Evolutionary conservation across 306 rosid species (phyloP).

Genomic region (Cucumis cinereus): DNA sequence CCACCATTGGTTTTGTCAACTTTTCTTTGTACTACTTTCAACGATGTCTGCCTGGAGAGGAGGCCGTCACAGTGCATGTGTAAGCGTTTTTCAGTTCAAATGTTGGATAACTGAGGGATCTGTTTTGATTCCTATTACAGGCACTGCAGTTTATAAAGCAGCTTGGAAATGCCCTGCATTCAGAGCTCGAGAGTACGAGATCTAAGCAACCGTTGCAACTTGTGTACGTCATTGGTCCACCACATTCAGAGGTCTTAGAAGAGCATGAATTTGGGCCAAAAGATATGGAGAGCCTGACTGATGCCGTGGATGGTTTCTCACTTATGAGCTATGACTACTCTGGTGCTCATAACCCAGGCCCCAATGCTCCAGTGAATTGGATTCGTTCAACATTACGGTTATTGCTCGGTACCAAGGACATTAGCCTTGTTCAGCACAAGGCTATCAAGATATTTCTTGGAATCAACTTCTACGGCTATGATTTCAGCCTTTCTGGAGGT

Average conservation of each 20-base stretch:
- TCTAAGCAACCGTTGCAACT: constrained; percentile 40
- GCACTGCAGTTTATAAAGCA: constrained; percentile 75
- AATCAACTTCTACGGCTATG: constrained; percentile 90
- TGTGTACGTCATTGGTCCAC: constrained; percentile 86
- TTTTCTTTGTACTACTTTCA: not conserved
- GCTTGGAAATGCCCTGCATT: constrained; percentile 78
- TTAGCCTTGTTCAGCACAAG: constrained; percentile 19
- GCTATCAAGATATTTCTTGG: constrained; percentile 71
- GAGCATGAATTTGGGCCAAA: constrained; percentile 70
- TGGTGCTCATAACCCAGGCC: constrained; percentile 76
- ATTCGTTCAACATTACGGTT: constrained; percentile 44
- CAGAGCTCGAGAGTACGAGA: constrained; percentile 31
- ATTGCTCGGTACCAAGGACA: constrained; percentile 39
- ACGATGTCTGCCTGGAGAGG: not conserved
- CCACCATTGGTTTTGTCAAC: not conserved
- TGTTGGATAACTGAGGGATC: constrained; percentile 1
- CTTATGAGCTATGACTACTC: constrained; percentile 94
- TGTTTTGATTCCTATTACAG: constrained; percentile 33
- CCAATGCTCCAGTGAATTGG: constrained; percentile 97
- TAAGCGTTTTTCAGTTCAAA: constrained; percentile 1
- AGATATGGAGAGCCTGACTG: constrained; percentile 57
- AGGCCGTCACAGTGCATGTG: not conserved
- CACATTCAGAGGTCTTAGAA: constrained; percentile 66
- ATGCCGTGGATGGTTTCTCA: constrained; percentile 79
- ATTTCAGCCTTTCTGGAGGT: constrained; percentile 66